Base-by-base conservation (phyloP, 306 rosid genomes). In the Quercus variabilis region DNA sequence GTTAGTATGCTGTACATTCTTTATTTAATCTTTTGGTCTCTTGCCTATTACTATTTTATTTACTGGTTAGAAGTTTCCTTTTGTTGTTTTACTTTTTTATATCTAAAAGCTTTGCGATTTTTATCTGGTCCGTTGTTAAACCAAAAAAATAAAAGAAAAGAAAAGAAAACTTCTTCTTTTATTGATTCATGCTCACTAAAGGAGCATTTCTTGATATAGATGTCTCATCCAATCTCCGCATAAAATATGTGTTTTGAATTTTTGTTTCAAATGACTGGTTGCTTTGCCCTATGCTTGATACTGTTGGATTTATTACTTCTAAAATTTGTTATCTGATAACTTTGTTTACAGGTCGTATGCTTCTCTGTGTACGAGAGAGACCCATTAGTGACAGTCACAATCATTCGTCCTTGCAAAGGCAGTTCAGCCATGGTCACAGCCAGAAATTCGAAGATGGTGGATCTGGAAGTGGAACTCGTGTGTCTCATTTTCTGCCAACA, bases 351-450 rank as follows among this genome's bases (percentile, higher is more conserved):
- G 98, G 98, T 31, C 93, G 97, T n/a, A 94, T 94, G 99, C 99
- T 94, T 83, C 97, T 94, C 14, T 92, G 97, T 52, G 97, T 92
- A 30, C 87, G 99, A 91, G 97, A 94, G 84, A 92, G 99, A 80
- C 78, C 91, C 21, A 69, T 77, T 56, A 70, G 56, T 73, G 99
- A 94, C 46, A 86, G 43, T 55, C 88, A 79, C 25, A 91, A 49
- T 43, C 88, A 88, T 74, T 83, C 91, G 60, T 88, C 91, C 43
- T 81, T 88, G 84, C 91, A 88, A 81, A 79, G 91, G 59, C 91
- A 88, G 59, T 90, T 94, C 78, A 94, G 99, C 85, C 92, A 88
- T 55, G 97, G 97, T 57, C 95, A 90, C 59, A 80, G 91, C 80
- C 97, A 89, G 73, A 92, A 88, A 76, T 80, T 91, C 38, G 97